These are phyloP conservation scores for Chaetomium sp. DNA, from an alignment of 2,329 filamentous ascomycete species.

Conservation along the genomic window DNA sequence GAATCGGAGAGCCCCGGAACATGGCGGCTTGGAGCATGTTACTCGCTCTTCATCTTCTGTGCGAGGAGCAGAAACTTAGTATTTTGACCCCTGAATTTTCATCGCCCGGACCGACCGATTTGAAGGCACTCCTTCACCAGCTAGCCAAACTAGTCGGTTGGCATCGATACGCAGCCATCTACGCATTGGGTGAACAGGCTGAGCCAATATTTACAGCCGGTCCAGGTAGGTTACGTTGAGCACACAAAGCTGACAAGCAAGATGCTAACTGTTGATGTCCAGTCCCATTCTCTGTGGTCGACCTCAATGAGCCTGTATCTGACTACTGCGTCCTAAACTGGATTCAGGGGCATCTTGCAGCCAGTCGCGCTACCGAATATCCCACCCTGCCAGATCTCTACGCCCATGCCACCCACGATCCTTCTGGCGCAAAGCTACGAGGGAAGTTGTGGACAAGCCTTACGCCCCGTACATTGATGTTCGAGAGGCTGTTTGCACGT, in stretches of 20 bases:
- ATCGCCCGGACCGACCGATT: conserved; percentile 39
- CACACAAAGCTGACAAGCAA: neutral
- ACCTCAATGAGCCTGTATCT: conserved; percentile 25
- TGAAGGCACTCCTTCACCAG: conserved; percentile 74
- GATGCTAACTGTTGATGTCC: neutral
- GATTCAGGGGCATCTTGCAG: conserved; percentile 44
- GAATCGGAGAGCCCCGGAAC: conserved; percentile 50
- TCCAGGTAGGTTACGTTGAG: conserved; percentile 29
- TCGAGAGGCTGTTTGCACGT: conserved; percentile 60
- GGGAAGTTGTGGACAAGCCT: conserved; percentile 40
- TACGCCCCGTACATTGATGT: conserved; percentile 62
- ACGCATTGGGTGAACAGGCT: conserved; percentile 48
- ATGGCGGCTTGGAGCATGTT: conserved; percentile 61
- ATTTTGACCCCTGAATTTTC: conserved; percentile 43
- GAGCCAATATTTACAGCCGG: conserved; percentile 37
- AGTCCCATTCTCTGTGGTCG: conserved; percentile 7
- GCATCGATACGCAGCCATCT: conserved; percentile 41
- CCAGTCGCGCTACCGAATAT: conserved; percentile 32
- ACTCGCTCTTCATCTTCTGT: conserved; percentile 74
- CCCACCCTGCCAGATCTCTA: conserved; percentile 42
- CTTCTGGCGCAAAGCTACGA: conserved; percentile 31
- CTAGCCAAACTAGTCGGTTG: conserved; percentile 78
- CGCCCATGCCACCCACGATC: conserved; percentile 32
- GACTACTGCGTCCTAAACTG: conserved; percentile 42
- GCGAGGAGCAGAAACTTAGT: conserved; percentile 83